Evolutionary conservation across 2,329 filamentous ascomycete genomes (phyloP).

Genomic region (Celoporthe dispersa): DNA sequence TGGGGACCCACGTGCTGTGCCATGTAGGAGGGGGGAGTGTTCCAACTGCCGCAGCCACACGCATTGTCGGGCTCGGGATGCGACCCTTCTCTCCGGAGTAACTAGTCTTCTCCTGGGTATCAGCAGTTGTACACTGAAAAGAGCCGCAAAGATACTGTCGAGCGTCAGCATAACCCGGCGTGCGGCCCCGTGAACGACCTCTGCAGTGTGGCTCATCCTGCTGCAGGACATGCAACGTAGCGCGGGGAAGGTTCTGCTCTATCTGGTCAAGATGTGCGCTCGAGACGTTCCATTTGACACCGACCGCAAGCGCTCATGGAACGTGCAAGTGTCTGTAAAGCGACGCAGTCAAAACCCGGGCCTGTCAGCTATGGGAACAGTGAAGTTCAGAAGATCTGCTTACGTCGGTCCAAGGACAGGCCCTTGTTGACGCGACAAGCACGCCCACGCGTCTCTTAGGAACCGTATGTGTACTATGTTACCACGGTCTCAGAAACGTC

Average conservation of each 20-base stretch:
- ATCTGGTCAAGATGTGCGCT: background rate
- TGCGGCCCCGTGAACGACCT: background rate
- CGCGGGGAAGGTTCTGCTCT: background rate
- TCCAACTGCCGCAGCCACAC: constrained; percentile 7
- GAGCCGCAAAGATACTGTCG: constrained; percentile 14
- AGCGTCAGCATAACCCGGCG: constrained; percentile 8
- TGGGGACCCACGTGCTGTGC: constrained; percentile 8
- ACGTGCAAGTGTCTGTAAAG: background rate
- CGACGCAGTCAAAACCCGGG: background rate
- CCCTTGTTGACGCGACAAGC: background rate
- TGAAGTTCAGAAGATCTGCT: background rate
- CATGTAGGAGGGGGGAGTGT: background rate
- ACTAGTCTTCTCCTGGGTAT: background rate
- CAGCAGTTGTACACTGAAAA: background rate
- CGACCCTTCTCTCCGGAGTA: background rate
- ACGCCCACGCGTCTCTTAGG: background rate
- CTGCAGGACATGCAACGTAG: background rate
- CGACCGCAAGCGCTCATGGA: too few relatives aligned
- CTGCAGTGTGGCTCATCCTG: background rate
- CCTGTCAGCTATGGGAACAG: background rate
- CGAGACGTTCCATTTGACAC: background rate
- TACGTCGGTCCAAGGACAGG: background rate
- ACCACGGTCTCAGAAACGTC: background rate
- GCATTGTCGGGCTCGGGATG: background rate
- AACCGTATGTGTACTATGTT: background rate